These are phyloP conservation scores for Coemansia sp. DNA, from an alignment of 192 early-diverging fungal species.

Conservation along the genomic window DNA sequence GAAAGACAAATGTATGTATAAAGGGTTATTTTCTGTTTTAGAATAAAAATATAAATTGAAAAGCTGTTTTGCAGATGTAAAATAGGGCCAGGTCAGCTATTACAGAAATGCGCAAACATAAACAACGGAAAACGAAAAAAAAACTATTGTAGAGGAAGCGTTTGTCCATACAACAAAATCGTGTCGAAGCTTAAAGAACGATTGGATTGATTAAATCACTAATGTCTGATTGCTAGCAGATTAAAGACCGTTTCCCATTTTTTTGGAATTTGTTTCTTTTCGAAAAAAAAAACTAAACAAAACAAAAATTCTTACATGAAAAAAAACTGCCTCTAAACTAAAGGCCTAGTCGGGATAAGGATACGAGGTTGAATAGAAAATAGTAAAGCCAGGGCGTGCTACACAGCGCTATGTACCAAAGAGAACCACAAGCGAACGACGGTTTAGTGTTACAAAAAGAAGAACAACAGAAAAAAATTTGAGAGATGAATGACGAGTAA, in stretches of 20 bases:
- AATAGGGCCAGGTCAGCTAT: neutral
- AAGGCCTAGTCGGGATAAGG: too few relatives aligned
- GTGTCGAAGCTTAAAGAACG: neutral
- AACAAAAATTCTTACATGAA: too few relatives aligned
- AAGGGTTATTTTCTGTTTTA: neutral
- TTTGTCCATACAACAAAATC: neutral
- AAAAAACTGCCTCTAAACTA: too few relatives aligned
- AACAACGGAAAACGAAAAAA: neutral
- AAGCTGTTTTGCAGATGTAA: neutral
- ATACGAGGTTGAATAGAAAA: too few relatives aligned
- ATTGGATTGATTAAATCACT: neutral
- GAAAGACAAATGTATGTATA: neutral
- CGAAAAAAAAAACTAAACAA: neutral
- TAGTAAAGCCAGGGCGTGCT: too few relatives aligned
- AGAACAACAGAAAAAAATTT: neutral
- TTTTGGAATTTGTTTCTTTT: neutral
- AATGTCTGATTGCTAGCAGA: neutral
- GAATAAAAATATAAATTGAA: neutral
- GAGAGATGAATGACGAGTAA: neutral
- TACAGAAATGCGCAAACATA: slow-evolving; percentile 1
- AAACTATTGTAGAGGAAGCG: neutral
- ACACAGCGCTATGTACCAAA: neutral
- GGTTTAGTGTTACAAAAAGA: neutral
- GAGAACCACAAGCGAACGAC: neutral
- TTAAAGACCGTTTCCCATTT: neutral